Percentiles rank a stretch among this genome's conserved stretches.
Conservation (phyloP, 345 rosid genomes). For the Trapa bicornis region DNA sequence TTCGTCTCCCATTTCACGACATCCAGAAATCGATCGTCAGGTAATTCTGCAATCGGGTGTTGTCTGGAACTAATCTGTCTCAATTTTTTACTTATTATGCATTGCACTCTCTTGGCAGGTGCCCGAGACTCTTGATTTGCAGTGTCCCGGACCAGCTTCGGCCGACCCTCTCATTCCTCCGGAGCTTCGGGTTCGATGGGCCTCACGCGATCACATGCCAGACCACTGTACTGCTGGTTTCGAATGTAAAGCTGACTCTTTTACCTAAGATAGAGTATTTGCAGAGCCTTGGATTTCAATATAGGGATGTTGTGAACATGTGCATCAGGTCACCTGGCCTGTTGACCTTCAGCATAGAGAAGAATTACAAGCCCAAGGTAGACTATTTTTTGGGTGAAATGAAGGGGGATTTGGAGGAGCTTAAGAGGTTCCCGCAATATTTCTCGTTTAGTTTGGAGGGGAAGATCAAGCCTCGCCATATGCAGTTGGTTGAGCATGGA, state of each 20-base stretch:
- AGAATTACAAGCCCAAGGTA: slow-evolving; percentile 56
- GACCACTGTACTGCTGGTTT: slow-evolving; percentile 51
- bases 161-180: slow-evolving; percentile 41
- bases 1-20: slow-evolving; percentile 27
- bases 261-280: slow-evolving; percentile 48
- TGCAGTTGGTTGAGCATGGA: slow-evolving; percentile 44
- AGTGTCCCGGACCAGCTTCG: slow-evolving; percentile 43
- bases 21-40: slow-evolving; percentile 52
- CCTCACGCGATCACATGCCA: slow-evolving; percentile 27
- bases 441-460: slow-evolving; percentile 79
- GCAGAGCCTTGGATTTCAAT: slow-evolving; percentile 33
- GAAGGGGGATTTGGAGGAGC: slow-evolving; percentile 46
- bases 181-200: slow-evolving; percentile 45
- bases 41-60: slow-evolving; percentile 16
- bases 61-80: no score
- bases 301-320: slow-evolving; percentile 50
- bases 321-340: slow-evolving; percentile 64
- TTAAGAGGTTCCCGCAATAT: slow-evolving; percentile 73
- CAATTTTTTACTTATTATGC: background rate
- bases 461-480: slow-evolving; percentile 74
- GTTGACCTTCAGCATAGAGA: slow-evolving; percentile 56
- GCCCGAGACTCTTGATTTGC: slow-evolving; percentile 29
- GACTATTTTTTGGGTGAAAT: slow-evolving; percentile 50
- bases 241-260: slow-evolving; percentile 44
- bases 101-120: background rate